phyloP scores from a whole-genome alignment of 176 grass and related monocot species.

The Aegilops umbellulata region DNA sequence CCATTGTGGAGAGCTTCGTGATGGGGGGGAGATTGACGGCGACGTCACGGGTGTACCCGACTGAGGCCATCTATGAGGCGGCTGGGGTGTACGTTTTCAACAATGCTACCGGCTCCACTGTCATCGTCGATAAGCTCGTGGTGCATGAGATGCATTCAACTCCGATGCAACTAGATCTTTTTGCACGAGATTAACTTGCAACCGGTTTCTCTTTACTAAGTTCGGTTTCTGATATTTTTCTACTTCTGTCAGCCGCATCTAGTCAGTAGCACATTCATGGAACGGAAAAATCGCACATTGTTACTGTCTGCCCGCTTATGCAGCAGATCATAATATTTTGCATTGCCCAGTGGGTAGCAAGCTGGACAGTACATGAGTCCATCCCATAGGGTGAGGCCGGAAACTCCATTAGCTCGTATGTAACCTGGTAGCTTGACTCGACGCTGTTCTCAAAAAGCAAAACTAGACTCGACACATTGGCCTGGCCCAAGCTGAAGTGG shows the following conservation, averaged over 20 bases:
- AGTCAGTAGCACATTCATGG: background rate
- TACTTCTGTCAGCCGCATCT: background rate
- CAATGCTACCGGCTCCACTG: constrained; percentile 34
- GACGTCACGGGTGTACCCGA: constrained; percentile 64
- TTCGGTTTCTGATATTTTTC: background rate
- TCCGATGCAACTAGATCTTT: constrained; percentile 35
- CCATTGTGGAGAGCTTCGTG: constrained; percentile 60
- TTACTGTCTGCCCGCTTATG: background rate
- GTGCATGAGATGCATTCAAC: constrained; percentile 50
- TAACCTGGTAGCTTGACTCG: background rate
- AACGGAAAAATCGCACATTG: background rate
- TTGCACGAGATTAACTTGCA: background rate
- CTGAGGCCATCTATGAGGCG: constrained; percentile 37
- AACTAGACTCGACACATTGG: no score
- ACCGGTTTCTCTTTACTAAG: background rate
- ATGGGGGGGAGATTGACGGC: constrained; percentile 46
- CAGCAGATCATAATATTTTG: no score
- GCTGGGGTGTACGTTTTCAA: constrained; percentile 55
- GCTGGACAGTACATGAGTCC: no score
- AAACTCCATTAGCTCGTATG: background rate
- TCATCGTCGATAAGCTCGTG: constrained; percentile 31
- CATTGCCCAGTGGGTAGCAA: no score
- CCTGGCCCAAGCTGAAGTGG: no score
- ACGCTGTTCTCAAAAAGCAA: no score
- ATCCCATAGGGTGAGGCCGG: no score